Evolutionary conservation across 257 asterid genomes (phyloP).

Genomic region (Ilex aquifolium): DNA sequence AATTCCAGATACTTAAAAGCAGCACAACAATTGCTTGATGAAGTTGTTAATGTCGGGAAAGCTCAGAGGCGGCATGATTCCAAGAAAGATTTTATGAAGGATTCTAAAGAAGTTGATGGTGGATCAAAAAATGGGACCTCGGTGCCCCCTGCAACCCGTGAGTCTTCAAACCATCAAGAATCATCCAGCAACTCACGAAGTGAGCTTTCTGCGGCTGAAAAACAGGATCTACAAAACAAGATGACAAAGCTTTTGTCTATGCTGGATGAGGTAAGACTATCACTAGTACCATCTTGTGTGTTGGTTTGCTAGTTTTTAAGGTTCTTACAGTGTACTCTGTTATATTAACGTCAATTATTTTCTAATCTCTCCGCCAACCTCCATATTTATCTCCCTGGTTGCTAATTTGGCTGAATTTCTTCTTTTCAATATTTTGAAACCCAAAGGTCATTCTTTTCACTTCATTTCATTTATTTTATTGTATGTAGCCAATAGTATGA

Average conservation of each 20-base stretch:
- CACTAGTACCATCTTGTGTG: not conserved
- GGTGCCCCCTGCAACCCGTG: constrained; percentile 31
- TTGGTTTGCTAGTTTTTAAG: too few relatives aligned
- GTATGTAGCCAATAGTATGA: too few relatives aligned
- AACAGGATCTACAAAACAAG: constrained; percentile 68
- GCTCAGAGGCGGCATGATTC: constrained; percentile 44
- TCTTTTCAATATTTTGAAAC: too few relatives aligned
- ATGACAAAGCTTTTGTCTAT: constrained; percentile 65
- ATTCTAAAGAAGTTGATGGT: constrained; percentile 33
- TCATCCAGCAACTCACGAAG: constrained; percentile 17
- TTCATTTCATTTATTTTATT: too few relatives aligned
- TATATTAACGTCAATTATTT: too few relatives aligned
- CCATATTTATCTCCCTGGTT: too few relatives aligned
- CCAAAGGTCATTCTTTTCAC: too few relatives aligned
- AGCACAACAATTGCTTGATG: constrained; percentile 69
- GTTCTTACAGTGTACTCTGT: not conserved
- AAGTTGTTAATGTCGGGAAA: constrained; percentile 69
- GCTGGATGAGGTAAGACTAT: constrained; percentile 69
- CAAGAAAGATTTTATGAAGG: constrained; percentile 29
- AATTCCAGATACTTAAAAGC: constrained; percentile 71
- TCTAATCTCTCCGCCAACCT: not conserved
- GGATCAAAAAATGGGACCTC: constrained; percentile 35
- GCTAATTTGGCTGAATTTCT: too few relatives aligned
- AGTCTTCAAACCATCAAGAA: constrained; percentile 32
- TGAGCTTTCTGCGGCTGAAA: constrained; percentile 65